Base-by-base conservation (phyloP, 2,329 filamentous ascomycete genomes). In the Diaporthe vexans region DNA sequence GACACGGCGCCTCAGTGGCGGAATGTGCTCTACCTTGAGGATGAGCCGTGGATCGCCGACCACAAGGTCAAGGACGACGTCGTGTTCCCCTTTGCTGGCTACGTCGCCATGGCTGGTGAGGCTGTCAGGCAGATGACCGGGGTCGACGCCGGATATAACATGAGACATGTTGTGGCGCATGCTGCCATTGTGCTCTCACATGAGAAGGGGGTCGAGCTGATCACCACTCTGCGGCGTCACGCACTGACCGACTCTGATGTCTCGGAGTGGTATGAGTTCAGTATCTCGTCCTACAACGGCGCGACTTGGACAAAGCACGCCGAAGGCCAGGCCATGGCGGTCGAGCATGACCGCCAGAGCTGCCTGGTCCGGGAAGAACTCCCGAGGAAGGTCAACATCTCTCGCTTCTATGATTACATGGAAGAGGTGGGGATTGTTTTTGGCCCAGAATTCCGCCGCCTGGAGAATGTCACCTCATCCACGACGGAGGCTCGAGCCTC, bases 1-100 rank as follows among this genome's bases (percentile, higher is more conserved):
- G n/a, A 76, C 63, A 26, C 68, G 21, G 15, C 73, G 11, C 76
- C 75, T 3, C 29, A 59, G 26, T 77, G 76, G 76, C 33, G 77
- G 43, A 63, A 73, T 11, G 76, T 74, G 54, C 37, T 74, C 2
- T 40, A 69, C 13, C 48, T 79, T 9, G 75, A 68, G 8, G 77
- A 78, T 33, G 76, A 76, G 9, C 82, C 87, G 35, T 87, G 85
- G 75, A 69, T 83, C n/a, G 76, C 78, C 26, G 79, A 78, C 43
- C 80, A 80, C 72, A 63, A 76, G 19, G 68, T 78, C 8, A 78
- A 77, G 26, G 74, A 72, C 5, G 77, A 79, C 7, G 77, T 80
- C 17, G 78, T 75, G 63, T 54, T 77, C n/a, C 76, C 76, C 4
- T 51, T 51, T 2, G 57, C 76, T 0, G 76, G 69, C 4, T 78